phyloP scores from a whole-genome alignment of 2,329 filamentous ascomycete species.

The Colletotrichum sublineola region DNA sequence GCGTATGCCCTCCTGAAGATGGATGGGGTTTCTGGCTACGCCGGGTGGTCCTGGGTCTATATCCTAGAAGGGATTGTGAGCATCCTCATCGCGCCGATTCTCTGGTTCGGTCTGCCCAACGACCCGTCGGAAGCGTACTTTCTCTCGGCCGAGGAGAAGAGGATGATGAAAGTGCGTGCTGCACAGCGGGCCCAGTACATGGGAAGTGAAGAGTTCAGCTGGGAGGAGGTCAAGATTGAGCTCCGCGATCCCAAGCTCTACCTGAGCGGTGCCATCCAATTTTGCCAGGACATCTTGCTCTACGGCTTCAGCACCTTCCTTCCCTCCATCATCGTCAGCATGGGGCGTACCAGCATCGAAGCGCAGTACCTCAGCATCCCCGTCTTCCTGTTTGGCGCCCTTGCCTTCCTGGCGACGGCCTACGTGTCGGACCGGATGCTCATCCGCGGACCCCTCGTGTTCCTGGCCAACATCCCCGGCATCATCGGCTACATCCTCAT shows the following conservation, averaged over 20 bases:
- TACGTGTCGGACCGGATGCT: conserved; percentile 60
- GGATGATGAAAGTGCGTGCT: conserved; percentile 63
- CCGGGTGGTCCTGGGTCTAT: too few species aligned
- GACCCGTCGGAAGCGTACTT: conserved; percentile 63
- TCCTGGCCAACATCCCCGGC: conserved; percentile 65
- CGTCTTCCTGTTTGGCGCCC: conserved; percentile 65
- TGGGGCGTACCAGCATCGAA: conserved; percentile 65
- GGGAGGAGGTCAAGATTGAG: conserved; percentile 62
- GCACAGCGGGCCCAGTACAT: conserved; percentile 61
- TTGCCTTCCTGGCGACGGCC: conserved; percentile 59
- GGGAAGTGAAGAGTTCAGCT: conserved; percentile 62
- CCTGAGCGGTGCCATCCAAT: conserved; percentile 61
- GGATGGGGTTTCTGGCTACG: conserved; percentile 54
- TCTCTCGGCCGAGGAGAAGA: conserved; percentile 60
- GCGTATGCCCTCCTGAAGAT: conserved; percentile 65
- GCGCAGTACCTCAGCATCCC: conserved; percentile 69
- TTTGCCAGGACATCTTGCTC: conserved; percentile 65
- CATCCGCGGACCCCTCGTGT: conserved; percentile 62
- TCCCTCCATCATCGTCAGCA: conserved; percentile 65
- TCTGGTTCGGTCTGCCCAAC: conserved; percentile 63
- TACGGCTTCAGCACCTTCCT: conserved; percentile 72
- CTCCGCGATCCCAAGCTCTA: conserved; percentile 65
- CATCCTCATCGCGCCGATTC: conserved; percentile 55
- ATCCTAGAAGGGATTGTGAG: too few species aligned
- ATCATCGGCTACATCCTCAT: conserved; percentile 64